Conservation (phyloP, 176 grass and related monocot genomes). For the Poa annua region DNA sequence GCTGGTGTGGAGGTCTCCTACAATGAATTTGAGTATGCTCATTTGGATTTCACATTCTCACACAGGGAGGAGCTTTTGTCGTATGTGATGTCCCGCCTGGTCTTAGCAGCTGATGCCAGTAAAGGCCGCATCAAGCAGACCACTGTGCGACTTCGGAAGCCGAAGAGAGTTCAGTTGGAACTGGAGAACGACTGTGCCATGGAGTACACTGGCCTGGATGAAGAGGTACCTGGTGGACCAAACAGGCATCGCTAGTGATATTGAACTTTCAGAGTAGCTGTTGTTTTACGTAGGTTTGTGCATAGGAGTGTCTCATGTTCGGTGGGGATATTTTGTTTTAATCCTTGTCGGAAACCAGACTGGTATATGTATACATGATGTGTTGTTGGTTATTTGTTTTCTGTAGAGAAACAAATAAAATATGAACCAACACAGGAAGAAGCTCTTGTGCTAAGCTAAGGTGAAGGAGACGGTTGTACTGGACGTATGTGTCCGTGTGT, state of each 20-base stretch:
- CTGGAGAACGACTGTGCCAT: conserved; percentile 23
- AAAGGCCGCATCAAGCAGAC: conserved; percentile 51
- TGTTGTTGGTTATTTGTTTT: not conserved
- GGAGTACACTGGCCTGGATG: conserved; percentile 16
- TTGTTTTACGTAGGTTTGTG: conserved; percentile 41
- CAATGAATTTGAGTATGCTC: conserved; percentile 96
- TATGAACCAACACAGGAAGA: not conserved
- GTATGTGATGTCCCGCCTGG: conserved; percentile 82
- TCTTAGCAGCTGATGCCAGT: conserved; percentile 42
- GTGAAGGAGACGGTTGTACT: not conserved
- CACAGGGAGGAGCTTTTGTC: conserved; percentile 91
- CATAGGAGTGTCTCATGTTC: conserved; percentile 44
- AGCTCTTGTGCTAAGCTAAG: not conserved
- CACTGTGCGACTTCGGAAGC: conserved; percentile 54
- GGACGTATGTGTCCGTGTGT: not conserved
- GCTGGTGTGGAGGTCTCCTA: conserved; percentile 78
- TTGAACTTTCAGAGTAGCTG: not conserved
- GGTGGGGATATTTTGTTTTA: conserved; percentile 45
- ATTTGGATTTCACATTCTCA: conserved; percentile 98
- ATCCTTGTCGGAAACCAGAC: conserved; percentile 34
- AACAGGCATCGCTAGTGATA: conserved; percentile 2
- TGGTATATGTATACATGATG: conserved; percentile 17
- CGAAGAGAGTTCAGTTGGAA: conserved; percentile 43
- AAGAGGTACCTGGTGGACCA: conserved; percentile 9
- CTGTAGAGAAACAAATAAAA: not conserved